Base-by-base conservation (phyloP, 163 green algal species). In the Scenedesmus sp. region DNA sequence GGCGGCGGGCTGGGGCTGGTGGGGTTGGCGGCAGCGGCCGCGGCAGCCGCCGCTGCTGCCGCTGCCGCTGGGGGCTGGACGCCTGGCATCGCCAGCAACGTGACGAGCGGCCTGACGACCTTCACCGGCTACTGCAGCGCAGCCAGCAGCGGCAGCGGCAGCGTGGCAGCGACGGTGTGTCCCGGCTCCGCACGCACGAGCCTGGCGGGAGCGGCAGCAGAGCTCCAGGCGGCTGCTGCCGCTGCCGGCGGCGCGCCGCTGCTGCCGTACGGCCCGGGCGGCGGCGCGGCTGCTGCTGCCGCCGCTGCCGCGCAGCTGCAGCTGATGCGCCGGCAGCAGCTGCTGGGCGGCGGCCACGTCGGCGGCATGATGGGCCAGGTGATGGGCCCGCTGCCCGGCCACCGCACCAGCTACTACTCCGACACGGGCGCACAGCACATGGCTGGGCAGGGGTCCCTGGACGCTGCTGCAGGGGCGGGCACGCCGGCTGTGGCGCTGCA, bases 331-430 rank as follows among this genome's bases (percentile, higher is more conserved):
- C 51, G 24, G 81, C 51, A 30, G 81, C 51, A 46, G 44, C 44
- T 83, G 78, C 6, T 59, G 9, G 22, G 22, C 33, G 78, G 78
- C 5, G 42, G 24, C 1, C 78, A 83, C 6, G 3, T 51, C 7
- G 70, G n/a, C 7, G 42, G 37, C n/a, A 10, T 51, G n/a, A n/a
- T 40, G 4, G 4, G 24, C 53, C 5, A 51, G 35, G n/a, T 37
- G 49, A 24, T 82, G 42, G 43, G 70, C 1, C 85, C 68, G 15
- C 4, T 85, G 85, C 85, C 85, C 12, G 85, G 85, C 16, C 85
- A 90, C 15, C 53, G 85, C 33, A 84, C n/a, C 2, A 53, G 46
- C 40, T 90, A 83, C 26, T 73, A 85, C 40, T 90, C 85, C 5
- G 85, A 90, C 37, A 85, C 68, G 10, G 85, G 70, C 6, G 85